A percentile compares a stretch with the other conserved stretches of the same genome.
Evolutionary conservation across 768 basidiomycete species (phyloP).

Genomic region (Amanita rubescens): DNA sequence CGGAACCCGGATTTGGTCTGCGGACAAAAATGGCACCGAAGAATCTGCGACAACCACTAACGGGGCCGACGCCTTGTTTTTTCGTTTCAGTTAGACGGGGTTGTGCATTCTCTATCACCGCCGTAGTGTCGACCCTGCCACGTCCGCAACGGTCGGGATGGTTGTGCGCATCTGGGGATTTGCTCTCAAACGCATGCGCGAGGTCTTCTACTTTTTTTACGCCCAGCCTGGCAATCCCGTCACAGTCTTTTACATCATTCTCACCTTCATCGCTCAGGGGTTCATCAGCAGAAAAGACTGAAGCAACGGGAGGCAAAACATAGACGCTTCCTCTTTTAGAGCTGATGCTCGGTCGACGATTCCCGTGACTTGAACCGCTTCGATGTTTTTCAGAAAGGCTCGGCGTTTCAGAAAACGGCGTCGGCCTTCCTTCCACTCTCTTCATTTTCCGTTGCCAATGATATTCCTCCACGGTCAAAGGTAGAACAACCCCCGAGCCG

Average conservation of each 20-base stretch:
- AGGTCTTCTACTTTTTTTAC: not conserved
- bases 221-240: not conserved
- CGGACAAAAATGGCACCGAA: not conserved
- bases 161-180: not conserved
- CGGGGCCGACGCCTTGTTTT: not conserved
- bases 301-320: not conserved
- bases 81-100: not conserved
- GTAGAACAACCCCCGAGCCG: slow-evolving; percentile 29
- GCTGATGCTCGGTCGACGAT: not conserved
- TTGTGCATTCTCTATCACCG: not conserved
- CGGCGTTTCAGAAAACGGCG: not conserved
- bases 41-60: not conserved
- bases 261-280: not conserved
- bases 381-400: not conserved
- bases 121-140: not conserved
- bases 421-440: not conserved
- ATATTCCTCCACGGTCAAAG: slow-evolving; percentile 30
- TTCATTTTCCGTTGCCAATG: slow-evolving; percentile 6
- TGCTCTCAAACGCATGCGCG: not conserved
- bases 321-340: not conserved
- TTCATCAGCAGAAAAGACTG: not conserved
- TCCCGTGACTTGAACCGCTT: too few species aligned
- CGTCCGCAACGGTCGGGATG: not conserved
- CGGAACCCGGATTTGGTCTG: not conserved
- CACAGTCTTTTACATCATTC: not conserved